Conservation (phyloP, 1,284 basidiomycete species). For the Mixia osmundae region DNA sequence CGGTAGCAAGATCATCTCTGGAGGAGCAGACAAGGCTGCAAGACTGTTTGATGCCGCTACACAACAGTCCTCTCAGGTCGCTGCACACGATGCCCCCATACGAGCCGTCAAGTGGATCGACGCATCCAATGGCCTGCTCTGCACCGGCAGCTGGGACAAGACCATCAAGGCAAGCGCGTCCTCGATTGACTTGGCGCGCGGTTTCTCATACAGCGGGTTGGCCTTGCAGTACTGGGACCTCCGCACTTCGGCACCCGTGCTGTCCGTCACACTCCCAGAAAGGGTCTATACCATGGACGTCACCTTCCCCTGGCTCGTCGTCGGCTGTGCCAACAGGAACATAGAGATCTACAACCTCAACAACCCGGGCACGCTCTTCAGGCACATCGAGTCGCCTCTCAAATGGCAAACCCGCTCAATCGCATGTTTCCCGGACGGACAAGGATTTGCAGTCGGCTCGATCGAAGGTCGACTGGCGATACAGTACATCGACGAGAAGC, state of each 20-base stretch:
- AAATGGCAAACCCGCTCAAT: constrained; percentile 85
- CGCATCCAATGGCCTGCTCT: constrained; percentile 41
- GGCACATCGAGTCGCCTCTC: constrained; percentile 43
- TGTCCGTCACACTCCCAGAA: constrained; percentile 57
- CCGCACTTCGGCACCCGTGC: constrained; percentile 43
- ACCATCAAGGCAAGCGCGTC: constrained; percentile 5
- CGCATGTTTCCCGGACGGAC: constrained; percentile 54
- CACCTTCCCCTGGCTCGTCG: constrained; percentile 64
- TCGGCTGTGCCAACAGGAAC: constrained; percentile 79
- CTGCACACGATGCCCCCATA: constrained; percentile 61
- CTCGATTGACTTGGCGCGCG: background rate
- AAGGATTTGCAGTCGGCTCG: constrained; percentile 76
- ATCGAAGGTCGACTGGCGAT: constrained; percentile 90
- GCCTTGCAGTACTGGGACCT: constrained; percentile 66
- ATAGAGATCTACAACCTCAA: constrained; percentile 69
- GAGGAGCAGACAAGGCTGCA: constrained; percentile 57
- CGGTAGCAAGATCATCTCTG: constrained; percentile 56
- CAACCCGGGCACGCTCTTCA: constrained; percentile 39
- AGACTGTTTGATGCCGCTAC: constrained; percentile 58
- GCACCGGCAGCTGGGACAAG: constrained; percentile 82
- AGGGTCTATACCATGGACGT: constrained; percentile 73
- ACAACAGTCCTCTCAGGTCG: constrained; percentile 37
- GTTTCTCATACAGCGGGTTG: background rate
- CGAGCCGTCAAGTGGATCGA: constrained; percentile 53
- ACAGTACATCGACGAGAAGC: constrained; percentile 41